A percentile compares a stretch with the other conserved stretches of the same genome.
These are phyloP conservation scores for Suillus alpinus DNA, from an alignment of 768 basidiomycete genomes.

Conservation along the genomic window DNA sequence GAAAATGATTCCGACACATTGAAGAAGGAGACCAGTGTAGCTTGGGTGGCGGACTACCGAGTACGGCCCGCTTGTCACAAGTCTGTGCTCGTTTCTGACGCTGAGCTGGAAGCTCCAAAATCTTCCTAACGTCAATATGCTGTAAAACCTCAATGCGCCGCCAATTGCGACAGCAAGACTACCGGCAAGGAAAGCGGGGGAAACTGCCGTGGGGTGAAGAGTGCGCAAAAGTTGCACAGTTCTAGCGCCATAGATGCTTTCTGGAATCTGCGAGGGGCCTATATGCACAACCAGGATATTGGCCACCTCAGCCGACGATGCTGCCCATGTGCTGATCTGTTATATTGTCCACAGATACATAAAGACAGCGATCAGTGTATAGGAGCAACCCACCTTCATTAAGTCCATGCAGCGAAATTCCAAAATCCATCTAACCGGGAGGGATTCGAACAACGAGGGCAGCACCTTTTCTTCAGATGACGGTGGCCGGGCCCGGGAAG, in stretches of 20 bases:
- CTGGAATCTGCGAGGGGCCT: background rate
- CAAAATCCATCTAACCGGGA: too few species aligned
- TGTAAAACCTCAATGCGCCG: constrained; percentile 19
- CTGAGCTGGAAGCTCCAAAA: constrained; percentile 29
- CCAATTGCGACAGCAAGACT: constrained; percentile 15
- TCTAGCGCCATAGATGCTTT: background rate
- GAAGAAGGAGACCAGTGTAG: constrained; percentile 20
- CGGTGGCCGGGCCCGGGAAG: constrained; percentile 17
- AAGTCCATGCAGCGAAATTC: background rate
- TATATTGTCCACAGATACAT: background rate
- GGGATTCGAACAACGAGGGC: too few species aligned
- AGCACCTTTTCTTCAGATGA: constrained; percentile 12
- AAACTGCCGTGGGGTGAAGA: background rate
- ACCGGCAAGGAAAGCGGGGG: constrained; percentile 15
- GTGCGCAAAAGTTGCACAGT: background rate
- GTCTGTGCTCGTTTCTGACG: constrained; percentile 20
- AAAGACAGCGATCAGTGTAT: background rate
- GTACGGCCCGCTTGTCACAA: constrained; percentile 30
- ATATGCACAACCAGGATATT: background rate
- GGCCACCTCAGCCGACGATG: background rate
- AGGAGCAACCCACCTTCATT: background rate
- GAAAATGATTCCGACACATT: background rate
- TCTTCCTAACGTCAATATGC: constrained; percentile 21
- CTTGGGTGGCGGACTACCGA: constrained; percentile 26
- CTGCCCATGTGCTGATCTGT: background rate